Base-by-base conservation (phyloP, 2,329 filamentous ascomycete species). In the Cercospora sp. region DNA sequence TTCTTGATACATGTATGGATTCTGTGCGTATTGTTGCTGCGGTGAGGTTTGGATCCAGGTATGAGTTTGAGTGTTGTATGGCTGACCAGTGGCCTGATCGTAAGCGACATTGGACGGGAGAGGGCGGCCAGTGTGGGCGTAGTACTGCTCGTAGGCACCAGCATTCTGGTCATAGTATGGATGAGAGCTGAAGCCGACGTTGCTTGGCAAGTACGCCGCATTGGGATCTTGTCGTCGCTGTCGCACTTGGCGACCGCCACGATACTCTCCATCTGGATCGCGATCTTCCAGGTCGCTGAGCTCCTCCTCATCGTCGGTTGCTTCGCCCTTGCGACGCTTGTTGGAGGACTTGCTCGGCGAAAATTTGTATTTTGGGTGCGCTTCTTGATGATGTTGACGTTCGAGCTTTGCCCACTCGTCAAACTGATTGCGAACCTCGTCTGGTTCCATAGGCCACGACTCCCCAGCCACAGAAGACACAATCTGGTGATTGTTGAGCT, bases 341-440 rank as follows among this genome's bases (percentile, higher is more conserved):
- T 85, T 87, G 43, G 79, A 81, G 16, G 84, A 80, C 80, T 95
- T 97, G 74, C 90, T 90, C 1, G 94, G 94, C 2, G 91, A 91
- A 81, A 98, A 99, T 80, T 97, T 98, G 84, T 98, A 99, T 51
- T 89, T 88, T 0, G 95, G 95, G 73, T 97, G 93, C 2, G 94
- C 93, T 63, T 87, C 86, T 65, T 91, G 88, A 79, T 98, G 94
- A 79, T 96, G 97, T 73, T 89, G 85, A 55, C 93, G 88, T 80
- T 98, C 95, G 21, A 91, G 85, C 74, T 87, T 88, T 24, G 95
- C 92, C 82, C 92, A 90, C 16, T 88, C 84, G 77, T 91, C 92
- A 82, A 93, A 99, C 74, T 90, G 85, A 21, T 90, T 86, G 65
- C 90, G 88, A 67, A 97, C 80, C 53, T 87, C 84, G n/a, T 87